A percentile compares a stretch with the other conserved stretches of the same genome.
Conservation (phyloP, 2,329 filamentous ascomycete species). For the Claviceps africana region DNA sequence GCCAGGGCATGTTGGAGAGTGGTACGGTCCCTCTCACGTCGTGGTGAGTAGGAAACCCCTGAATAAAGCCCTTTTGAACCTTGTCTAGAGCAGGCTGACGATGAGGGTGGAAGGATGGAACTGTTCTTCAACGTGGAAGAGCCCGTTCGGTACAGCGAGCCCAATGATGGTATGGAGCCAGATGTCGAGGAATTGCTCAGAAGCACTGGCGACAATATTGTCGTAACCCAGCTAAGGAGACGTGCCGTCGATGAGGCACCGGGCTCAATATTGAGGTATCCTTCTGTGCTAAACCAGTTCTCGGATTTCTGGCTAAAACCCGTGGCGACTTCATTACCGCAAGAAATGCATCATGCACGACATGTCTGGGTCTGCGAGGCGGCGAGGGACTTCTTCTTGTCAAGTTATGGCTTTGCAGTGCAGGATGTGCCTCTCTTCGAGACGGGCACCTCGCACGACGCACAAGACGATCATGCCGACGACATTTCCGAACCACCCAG, state of each 20-base stretch:
- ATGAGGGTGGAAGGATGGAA: slow-evolving; percentile 12
- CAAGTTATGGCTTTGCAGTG: slow-evolving; percentile 21
- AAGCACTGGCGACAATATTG: slow-evolving; percentile 12
- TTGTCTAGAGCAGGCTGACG: background rate
- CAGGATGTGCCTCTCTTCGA: slow-evolving; percentile 20
- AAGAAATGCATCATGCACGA: slow-evolving; percentile 12
- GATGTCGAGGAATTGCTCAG: slow-evolving; percentile 17
- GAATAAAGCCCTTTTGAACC: background rate
- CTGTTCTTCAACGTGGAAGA: slow-evolving; percentile 7
- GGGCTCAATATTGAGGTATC: slow-evolving; percentile 13
- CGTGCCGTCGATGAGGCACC: slow-evolving; percentile 12
- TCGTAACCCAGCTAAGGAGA: slow-evolving; percentile 18
- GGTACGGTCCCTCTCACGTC: slow-evolving; percentile 17
- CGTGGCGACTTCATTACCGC: slow-evolving; percentile 11
- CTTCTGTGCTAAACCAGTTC: slow-evolving; percentile 16
- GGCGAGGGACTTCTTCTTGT: slow-evolving; percentile 21
- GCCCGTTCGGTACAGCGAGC: background rate
- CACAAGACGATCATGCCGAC: slow-evolving; percentile 6
- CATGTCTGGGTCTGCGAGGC: slow-evolving; percentile 18
- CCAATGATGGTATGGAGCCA: slow-evolving; percentile 13
- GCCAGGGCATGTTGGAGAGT: slow-evolving; percentile 13
- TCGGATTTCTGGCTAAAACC: slow-evolving; percentile 20
- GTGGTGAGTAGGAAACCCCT: slow-evolving; percentile 15
- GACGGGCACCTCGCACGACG: slow-evolving; percentile 4
- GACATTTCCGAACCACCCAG: slow-evolving; percentile 1